Evolutionary conservation across 139 green algal species (phyloP).

Genomic region (Chlamydomonas incerta): DNA sequence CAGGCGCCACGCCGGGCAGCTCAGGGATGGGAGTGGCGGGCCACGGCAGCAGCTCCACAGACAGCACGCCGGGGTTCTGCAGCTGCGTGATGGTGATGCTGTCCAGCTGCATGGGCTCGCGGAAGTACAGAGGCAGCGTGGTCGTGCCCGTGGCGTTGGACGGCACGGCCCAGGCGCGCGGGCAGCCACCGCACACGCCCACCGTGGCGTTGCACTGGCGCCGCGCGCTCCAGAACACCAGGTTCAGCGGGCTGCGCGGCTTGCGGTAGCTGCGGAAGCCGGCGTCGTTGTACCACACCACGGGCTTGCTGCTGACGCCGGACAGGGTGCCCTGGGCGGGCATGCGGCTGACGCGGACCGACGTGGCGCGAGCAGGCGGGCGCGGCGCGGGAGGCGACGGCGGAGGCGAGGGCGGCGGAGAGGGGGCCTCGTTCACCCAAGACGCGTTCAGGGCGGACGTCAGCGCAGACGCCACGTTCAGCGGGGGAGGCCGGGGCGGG

Average conservation of each 20-base stretch:
- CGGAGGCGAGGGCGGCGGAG: not conserved
- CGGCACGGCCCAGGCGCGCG: not conserved
- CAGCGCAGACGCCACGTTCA: no score
- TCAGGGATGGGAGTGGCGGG: conserved; percentile 12
- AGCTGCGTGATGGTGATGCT: conserved; percentile 26
- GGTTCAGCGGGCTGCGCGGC: conserved; percentile 27
- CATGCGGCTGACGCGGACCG: not conserved
- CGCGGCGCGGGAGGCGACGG: not conserved
- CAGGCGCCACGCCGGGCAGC: conserved; percentile 13
- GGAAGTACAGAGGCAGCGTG: not conserved
- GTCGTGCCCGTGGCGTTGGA: not conserved
- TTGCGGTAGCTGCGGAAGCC: conserved; percentile 5
- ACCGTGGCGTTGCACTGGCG: not conserved
- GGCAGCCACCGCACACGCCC: not conserved
- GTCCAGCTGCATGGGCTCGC: conserved; percentile 23
- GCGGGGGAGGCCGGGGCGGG: not conserved
- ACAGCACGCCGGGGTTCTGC: conserved; percentile 6
- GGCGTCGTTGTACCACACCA: conserved; percentile 22
- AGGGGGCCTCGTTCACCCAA: not conserved
- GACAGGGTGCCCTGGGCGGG: not conserved
- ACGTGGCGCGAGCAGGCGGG: not conserved
- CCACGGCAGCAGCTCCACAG: conserved; percentile 25
- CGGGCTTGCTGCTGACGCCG: not conserved
- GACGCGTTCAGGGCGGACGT: not conserved
- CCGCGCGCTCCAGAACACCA: conserved; percentile 12